Evolutionary conservation across 768 basidiomycete genomes (phyloP).

Genomic region (Pulveroboletus sp.): DNA sequence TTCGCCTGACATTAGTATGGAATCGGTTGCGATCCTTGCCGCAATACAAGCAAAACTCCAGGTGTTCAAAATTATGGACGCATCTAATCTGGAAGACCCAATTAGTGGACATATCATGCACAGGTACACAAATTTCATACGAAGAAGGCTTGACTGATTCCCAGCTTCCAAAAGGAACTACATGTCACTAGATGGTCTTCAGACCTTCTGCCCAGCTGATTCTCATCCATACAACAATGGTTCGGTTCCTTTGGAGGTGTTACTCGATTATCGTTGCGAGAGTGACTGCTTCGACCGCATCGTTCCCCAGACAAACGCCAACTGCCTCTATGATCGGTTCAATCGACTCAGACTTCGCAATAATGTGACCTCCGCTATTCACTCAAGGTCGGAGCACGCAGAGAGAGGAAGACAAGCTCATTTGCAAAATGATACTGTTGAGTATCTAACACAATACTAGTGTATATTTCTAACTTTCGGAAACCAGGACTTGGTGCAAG

Average conservation of each 20-base stretch:
- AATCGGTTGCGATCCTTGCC: slow-evolving; percentile 66
- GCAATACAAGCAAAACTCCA: slow-evolving; percentile 78
- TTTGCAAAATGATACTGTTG: slow-evolving; percentile 60
- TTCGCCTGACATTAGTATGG: slow-evolving; percentile 29
- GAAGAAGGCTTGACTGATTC: background rate
- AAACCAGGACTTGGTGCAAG: slow-evolving; percentile 69
- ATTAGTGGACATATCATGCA: slow-evolving; percentile 83
- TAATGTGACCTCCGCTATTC: slow-evolving; percentile 52
- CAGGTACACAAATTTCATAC: slow-evolving; percentile 42
- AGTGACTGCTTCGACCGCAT: slow-evolving; percentile 81
- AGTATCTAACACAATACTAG: slow-evolving; percentile 15
- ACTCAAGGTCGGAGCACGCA: slow-evolving; percentile 35
- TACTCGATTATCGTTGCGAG: slow-evolving; percentile 82
- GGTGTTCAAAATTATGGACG: slow-evolving; percentile 77
- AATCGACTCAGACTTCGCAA: slow-evolving; percentile 84
- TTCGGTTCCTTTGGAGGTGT: slow-evolving; percentile 82
- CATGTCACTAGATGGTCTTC: slow-evolving; percentile 71
- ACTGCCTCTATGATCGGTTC: slow-evolving; percentile 89
- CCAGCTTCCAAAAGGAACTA: slow-evolving; percentile 54
- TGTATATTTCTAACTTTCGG: slow-evolving; percentile 8
- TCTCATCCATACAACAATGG: slow-evolving; percentile 40
- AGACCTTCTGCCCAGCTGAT: slow-evolving; percentile 75
- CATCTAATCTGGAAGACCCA: slow-evolving; percentile 71
- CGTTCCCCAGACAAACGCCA: slow-evolving; percentile 83
- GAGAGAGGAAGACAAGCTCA: slow-evolving; percentile 36